Conservation (phyloP, 805 yeast species). For the Jamesozyma gamospora region DNA sequence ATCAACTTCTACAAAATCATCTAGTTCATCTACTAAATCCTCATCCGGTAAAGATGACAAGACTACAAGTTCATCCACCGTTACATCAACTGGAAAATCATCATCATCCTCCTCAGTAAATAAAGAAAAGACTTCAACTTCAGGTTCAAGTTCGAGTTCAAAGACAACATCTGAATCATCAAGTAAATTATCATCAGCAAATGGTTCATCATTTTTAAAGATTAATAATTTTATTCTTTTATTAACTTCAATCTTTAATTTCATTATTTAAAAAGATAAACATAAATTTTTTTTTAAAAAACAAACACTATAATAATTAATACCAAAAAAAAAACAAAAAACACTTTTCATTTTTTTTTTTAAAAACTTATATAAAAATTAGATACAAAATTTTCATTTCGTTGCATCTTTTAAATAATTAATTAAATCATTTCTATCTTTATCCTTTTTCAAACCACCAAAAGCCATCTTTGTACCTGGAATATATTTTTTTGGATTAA, state of each 20-base stretch:
- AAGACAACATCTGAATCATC: neutral
- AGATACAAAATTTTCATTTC: slow-evolving; percentile 17
- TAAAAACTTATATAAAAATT: too few relatives aligned
- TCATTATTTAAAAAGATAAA: neutral
- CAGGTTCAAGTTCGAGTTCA: neutral
- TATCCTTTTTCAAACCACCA: slow-evolving; percentile 98
- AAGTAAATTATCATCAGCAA: neutral
- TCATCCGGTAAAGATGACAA: neutral
- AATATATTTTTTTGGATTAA: slow-evolving; percentile 99
- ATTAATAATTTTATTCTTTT: neutral
- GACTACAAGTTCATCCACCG: neutral
- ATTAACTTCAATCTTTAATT: neutral
- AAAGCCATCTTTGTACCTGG: slow-evolving; percentile 99
- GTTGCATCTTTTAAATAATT: slow-evolving; percentile 62
- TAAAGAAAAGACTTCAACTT: neutral
- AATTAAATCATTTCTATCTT: slow-evolving; percentile 95
- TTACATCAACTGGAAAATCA: too few relatives aligned
- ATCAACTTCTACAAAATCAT: slow-evolving; percentile 2
- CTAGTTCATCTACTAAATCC: neutral
- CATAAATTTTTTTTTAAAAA: too few relatives aligned
- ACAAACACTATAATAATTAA: too few relatives aligned
- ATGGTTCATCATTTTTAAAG: neutral
- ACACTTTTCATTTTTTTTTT: slow-evolving; percentile 26
- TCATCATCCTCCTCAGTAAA: neutral
- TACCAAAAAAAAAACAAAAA: neutral